Evolutionary conservation across 2,329 filamentous ascomycete species (phyloP), one percentile per base, ranked within the genome.

Genomic region (Kalaharituber pfeilii): DNA sequence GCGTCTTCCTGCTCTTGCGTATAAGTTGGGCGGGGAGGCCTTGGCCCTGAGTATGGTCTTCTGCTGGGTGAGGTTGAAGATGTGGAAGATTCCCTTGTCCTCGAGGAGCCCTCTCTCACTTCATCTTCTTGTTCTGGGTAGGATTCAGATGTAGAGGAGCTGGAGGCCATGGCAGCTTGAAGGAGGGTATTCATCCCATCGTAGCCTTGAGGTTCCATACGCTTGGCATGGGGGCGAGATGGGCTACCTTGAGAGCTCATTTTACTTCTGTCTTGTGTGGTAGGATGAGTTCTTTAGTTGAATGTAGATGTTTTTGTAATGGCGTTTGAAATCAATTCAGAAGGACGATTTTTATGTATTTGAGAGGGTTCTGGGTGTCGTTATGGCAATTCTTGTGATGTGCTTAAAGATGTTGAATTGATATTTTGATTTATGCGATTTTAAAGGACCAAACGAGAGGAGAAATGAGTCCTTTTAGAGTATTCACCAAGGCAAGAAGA

Each of bases 1-100:
- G 58, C 60, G 39, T 61, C 59, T n/a, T 61, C 59, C 45, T 61
- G 57, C 25, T 61, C 59, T 39, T 56, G 53, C 15, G 53, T 55
- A 49, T 61, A 61, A 42, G 51, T 54, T 20, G 56, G 58, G 8
- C 59, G 58, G 5, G 56, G 55, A 15, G 55, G 42, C 42, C 42
- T 15, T 22, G 42, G 42, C 15, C 42, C 42, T 11, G 42, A 18
- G 25, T 47, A 47, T 22, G n/a, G 15, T 18, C 25, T 22, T 22
- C 15, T 20, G 24, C 15, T 15, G 4, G 42, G 15, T 5, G 42
- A 9, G 24, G 42, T 20, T 13, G 5, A 18, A 15, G 3, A 4
- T 11, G 5, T 3, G 15, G 15, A 15, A 13, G 24, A 6, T 13
- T 22, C 42, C 25, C 42, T 22, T 13, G 24, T 47, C 11, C 42